Conservation (phyloP, 257 asterid species). For the Solanum appendiculatum region DNA sequence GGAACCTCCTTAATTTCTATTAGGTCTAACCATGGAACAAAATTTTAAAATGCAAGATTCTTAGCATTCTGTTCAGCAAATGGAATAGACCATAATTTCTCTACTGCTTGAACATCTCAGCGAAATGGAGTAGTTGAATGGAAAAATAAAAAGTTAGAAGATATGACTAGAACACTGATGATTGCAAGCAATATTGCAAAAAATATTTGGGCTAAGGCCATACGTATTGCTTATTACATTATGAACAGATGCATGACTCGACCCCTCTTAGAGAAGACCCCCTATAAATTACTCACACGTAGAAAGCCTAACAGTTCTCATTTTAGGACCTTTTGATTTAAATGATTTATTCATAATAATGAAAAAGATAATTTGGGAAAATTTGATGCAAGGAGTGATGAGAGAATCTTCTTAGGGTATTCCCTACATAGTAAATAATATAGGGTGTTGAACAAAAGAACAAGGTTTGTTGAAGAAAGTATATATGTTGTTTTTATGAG, state of each 20-base stretch:
- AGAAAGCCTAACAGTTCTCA: neutral
- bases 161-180: too few species aligned
- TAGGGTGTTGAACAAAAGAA: neutral
- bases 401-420: neutral
- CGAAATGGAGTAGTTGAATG: too few species aligned
- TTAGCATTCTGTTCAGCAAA: too few species aligned
- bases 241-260: neutral
- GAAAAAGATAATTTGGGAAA: neutral
- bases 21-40: too few species aligned
- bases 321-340: neutral
- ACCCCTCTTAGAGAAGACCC: neutral
- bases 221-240: too few species aligned
- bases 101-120: too few species aligned
- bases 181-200: neutral
- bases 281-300: neutral
- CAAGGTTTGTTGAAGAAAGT: neutral
- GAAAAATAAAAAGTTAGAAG: too few species aligned
- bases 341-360: too few species aligned
- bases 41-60: too few species aligned
- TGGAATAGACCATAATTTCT: too few species aligned
- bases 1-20: too few species aligned
- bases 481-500: too few species aligned
- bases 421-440: neutral
- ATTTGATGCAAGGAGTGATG: neutral
- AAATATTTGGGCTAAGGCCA: neutral